Percentiles rank a stretch among this genome's conserved stretches.
Evolutionary conservation across 768 basidiomycete species (phyloP).

Genomic region (Galerina sulciceps): DNA sequence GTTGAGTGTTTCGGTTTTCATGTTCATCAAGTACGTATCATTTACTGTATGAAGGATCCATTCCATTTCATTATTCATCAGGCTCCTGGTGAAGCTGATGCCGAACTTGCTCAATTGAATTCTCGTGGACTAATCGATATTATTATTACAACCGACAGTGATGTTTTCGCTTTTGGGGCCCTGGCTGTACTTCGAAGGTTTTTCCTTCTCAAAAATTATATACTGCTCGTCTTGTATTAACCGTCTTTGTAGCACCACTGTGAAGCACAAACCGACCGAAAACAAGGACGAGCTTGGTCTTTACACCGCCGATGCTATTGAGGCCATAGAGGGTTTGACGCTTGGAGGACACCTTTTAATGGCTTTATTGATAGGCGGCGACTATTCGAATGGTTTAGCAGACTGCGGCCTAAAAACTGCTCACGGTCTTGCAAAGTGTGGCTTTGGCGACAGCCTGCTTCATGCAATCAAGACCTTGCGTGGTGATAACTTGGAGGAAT

Average conservation of each 20-base stretch:
- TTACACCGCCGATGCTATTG: background rate
- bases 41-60: background rate
- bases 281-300: background rate
- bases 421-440: background rate
- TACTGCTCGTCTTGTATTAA: no score
- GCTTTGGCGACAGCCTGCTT: constrained; percentile 3
- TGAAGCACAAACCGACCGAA: background rate
- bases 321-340: background rate
- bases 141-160: constrained; percentile 72
- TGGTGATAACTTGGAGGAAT: background rate
- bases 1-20: constrained; percentile 55
- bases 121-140: constrained; percentile 61
- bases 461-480: background rate
- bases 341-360: constrained; percentile 1
- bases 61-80: constrained; percentile 34
- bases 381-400: constrained; percentile 1
- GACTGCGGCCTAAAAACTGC: background rate
- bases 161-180: constrained; percentile 72
- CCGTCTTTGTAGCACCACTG: no score
- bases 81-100: constrained; percentile 80
- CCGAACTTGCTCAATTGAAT: constrained; percentile 70
- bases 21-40: constrained; percentile 6
- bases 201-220: no score
- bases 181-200: constrained; percentile 54
- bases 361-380: constrained; percentile 6